Conservation (phyloP, 306 rosid genomes). For the Castanea crenata region DNA sequence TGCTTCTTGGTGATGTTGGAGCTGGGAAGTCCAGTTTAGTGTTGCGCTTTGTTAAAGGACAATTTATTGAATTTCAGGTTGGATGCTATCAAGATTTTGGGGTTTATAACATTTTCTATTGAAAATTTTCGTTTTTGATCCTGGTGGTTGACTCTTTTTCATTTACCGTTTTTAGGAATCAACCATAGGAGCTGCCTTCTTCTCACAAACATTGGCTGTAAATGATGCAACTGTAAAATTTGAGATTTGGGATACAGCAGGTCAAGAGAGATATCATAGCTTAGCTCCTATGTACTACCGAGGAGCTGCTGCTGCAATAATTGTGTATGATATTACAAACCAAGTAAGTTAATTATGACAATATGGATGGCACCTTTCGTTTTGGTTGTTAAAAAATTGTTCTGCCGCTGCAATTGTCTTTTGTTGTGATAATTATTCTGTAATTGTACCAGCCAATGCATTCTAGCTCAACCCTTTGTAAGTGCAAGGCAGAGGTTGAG, state of each 20-base stretch:
- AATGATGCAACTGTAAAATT: constrained; percentile 63
- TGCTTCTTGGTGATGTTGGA: constrained; percentile 69
- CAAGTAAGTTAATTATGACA: constrained; percentile 39
- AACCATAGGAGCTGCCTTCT: constrained; percentile 64
- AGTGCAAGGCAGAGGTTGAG: too few species aligned
- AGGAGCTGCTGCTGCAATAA: constrained; percentile 69
- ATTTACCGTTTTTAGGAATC: constrained; percentile 41
- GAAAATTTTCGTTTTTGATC: background rate
- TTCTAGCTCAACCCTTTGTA: too few species aligned
- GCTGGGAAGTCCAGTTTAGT: constrained; percentile 67
- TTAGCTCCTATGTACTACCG: constrained; percentile 67
- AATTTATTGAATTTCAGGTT: constrained; percentile 61
- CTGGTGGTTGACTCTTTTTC: constrained; percentile 5
- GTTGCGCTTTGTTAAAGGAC: constrained; percentile 64
- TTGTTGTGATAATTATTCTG: background rate
- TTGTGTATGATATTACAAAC: constrained; percentile 56
- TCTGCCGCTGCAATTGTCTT: background rate
- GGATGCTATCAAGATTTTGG: constrained; percentile 1
- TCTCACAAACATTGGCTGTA: constrained; percentile 66
- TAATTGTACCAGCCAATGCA: too few species aligned
- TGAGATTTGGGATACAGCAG: constrained; percentile 70
- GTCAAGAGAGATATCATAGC: constrained; percentile 65
- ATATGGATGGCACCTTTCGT: background rate
- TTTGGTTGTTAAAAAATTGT: background rate
- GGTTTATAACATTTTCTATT: background rate